Base-by-base conservation (phyloP, 805 yeast genomes). In the Sugiyamaella chiloensis region DNA sequence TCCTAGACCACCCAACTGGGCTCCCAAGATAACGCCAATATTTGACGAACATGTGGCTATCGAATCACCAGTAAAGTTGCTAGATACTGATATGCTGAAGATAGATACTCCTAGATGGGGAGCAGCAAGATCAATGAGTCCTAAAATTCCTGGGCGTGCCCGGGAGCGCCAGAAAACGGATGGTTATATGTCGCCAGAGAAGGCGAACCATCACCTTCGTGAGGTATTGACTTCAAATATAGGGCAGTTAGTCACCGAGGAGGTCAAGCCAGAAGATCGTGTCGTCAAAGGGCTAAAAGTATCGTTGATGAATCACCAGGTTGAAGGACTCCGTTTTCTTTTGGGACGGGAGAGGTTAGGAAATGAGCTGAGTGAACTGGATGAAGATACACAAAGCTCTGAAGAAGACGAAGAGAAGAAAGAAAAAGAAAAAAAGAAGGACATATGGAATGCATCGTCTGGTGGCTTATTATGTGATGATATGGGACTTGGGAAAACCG, bases 401-500 rank as follows among this genome's bases (percentile, higher is more conserved):
- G n/a, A n/a, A n/a, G n/a, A n/a, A n/a, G n/a, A n/a, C n/a, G n/a
- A n/a, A n/a, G n/a, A n/a, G n/a, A n/a, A n/a, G n/a, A n/a, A n/a
- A n/a, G n/a, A n/a, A n/a, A n/a, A n/a, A n/a, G n/a, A n/a, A n/a
- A n/a, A n/a, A n/a, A n/a, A 86, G 86, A 24, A 32, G 14, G n/a
- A n/a, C n/a, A n/a, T n/a, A n/a, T n/a, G n/a, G n/a, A n/a, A n/a
- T n/a, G 26, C 19, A 5, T 20, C 27, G 16, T 6, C 24, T 4
- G 32, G 42, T 24, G 87, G 85, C 2, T 44, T 81, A n/a, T 67
- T 87, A 32, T 87, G 93, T 59, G 96, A 87, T 61, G 95, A 85
- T 65, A 87, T 87, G 96, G 96, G 96, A 14, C 69, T 87, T 12
- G 96, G 96, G 44, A 87, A 87, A 59, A 87, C 96, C 0, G 78